Evolutionary conservation across 805 yeast genomes (phyloP).

Genomic region (Starmerella potacharoeniae): DNA sequence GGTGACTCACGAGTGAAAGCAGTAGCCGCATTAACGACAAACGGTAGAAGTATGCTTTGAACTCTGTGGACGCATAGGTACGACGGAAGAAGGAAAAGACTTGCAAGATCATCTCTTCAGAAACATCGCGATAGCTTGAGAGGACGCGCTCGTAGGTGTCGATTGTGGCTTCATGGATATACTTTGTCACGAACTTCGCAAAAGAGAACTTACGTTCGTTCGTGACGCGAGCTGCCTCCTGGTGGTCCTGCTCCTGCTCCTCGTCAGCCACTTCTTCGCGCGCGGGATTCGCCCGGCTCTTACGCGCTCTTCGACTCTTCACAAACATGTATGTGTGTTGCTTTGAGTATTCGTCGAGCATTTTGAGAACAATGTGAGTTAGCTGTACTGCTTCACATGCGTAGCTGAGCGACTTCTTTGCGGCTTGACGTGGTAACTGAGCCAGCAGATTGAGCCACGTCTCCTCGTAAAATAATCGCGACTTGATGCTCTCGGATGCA

Average conservation of each 20-base stretch:
- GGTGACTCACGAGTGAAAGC: conserved; percentile 39
- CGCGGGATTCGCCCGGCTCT: conserved; percentile 32
- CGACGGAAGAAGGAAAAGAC: conserved; percentile 62
- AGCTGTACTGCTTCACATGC: conserved; percentile 52
- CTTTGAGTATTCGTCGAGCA: conserved; percentile 54
- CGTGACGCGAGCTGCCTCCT: conserved; percentile 27
- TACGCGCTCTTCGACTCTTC: conserved; percentile 33
- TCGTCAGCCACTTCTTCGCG: conserved; percentile 27
- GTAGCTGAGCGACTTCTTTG: conserved; percentile 51
- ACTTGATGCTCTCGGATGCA: conserved; percentile 46
- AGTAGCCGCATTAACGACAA: conserved; percentile 60
- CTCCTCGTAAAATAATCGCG: conserved; percentile 61
- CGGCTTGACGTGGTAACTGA: conserved; percentile 50
- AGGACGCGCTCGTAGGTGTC: conserved; percentile 55
- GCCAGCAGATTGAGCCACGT: conserved; percentile 45
- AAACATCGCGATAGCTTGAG: conserved; percentile 49
- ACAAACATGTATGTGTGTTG: conserved; percentile 43
- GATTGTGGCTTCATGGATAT: conserved; percentile 49
- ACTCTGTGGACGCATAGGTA: conserved; percentile 51
- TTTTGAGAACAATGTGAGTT: conserved; percentile 51
- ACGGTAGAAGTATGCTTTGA: conserved; percentile 47
- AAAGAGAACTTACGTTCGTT: conserved; percentile 42
- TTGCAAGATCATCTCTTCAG: conserved; percentile 47
- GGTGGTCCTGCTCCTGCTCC: conserved; percentile 23
- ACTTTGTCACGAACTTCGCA: conserved; percentile 33